phyloP scores from a whole-genome alignment of 2,329 filamentous ascomycete species.

The Botrytis paeoniae region DNA sequence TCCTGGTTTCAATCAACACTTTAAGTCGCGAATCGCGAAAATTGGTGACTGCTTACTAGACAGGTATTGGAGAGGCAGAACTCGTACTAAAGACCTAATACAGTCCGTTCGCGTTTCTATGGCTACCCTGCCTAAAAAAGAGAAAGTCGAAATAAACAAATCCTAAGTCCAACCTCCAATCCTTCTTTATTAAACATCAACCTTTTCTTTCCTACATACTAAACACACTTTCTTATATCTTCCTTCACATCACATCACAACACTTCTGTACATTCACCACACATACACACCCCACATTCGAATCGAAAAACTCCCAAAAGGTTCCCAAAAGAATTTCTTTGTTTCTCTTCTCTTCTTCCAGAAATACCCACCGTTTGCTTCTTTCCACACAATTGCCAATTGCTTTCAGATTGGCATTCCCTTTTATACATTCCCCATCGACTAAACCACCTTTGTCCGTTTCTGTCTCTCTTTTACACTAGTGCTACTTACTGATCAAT shows the following conservation, averaged over 20 bases:
- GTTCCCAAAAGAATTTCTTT: constrained; percentile 9
- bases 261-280: background rate
- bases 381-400: constrained; percentile 23
- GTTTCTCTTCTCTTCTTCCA: constrained; percentile 10
- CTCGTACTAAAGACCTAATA: no score
- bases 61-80: background rate
- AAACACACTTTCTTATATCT: background rate
- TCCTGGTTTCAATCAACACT: background rate
- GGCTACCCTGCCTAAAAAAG: constrained; percentile 4
- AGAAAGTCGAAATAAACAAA: constrained; percentile 14
- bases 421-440: constrained; percentile 18
- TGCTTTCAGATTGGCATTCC: constrained; percentile 22
- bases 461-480: constrained; percentile 16
- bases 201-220: background rate
- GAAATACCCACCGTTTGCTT: constrained; percentile 7
- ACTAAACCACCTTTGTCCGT: constrained; percentile 26
- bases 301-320: background rate
- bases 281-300: background rate
- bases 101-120: constrained; percentile 1
- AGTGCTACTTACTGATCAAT: background rate
- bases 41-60: background rate
- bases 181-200: background rate
- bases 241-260: background rate
- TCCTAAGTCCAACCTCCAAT: background rate
- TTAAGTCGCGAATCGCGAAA: constrained; percentile 13